These are phyloP conservation scores for Tetraselmis chui DNA, from an alignment of 139 green algal genomes.

Conservation along the genomic window DNA sequence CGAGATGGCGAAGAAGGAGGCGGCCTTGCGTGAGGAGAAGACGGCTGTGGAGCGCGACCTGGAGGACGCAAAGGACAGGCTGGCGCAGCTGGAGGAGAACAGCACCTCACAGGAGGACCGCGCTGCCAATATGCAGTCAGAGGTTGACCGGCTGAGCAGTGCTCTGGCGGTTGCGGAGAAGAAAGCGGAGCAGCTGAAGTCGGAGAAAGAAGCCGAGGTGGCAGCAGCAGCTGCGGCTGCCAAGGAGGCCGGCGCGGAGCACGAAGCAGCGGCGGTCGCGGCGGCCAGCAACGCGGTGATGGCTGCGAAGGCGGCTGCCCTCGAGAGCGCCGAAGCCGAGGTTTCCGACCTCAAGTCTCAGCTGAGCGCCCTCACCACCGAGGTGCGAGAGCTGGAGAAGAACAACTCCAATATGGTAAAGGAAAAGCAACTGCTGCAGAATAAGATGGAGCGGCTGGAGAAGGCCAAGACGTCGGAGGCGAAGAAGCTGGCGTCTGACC, in stretches of 20 bases:
- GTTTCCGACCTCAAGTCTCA: not conserved
- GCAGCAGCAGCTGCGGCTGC: slow-evolving; percentile 3
- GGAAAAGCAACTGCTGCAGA: slow-evolving; percentile 10
- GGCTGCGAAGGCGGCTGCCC: slow-evolving; percentile 3
- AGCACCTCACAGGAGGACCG: not conserved
- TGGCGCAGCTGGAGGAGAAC: not conserved
- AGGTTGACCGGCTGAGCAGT: slow-evolving; percentile 42
- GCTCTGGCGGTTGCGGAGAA: slow-evolving; percentile 22
- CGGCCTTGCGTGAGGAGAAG: slow-evolving; percentile 28
- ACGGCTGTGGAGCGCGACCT: slow-evolving; percentile 31
- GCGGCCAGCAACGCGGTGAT: not conserved
- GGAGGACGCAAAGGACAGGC: slow-evolving; percentile 21
- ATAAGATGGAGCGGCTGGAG: slow-evolving; percentile 14
- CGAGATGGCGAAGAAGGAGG: slow-evolving; percentile 4
- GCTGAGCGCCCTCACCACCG: not conserved
- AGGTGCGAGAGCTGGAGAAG: slow-evolving; percentile 23
- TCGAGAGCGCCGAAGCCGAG: slow-evolving; percentile 8
- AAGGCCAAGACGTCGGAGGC: slow-evolving; percentile 23
- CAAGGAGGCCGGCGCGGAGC: not conserved
- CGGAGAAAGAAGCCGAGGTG: not conserved
- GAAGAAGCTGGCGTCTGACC: slow-evolving; percentile 9
- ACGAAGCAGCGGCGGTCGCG: not conserved
- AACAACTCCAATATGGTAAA: slow-evolving; percentile 12
- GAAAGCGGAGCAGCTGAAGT: not conserved
- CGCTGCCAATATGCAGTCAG: slow-evolving; percentile 25